Conservation (phyloP, 768 basidiomycete genomes). For the Hortiboletus campestris region DNA sequence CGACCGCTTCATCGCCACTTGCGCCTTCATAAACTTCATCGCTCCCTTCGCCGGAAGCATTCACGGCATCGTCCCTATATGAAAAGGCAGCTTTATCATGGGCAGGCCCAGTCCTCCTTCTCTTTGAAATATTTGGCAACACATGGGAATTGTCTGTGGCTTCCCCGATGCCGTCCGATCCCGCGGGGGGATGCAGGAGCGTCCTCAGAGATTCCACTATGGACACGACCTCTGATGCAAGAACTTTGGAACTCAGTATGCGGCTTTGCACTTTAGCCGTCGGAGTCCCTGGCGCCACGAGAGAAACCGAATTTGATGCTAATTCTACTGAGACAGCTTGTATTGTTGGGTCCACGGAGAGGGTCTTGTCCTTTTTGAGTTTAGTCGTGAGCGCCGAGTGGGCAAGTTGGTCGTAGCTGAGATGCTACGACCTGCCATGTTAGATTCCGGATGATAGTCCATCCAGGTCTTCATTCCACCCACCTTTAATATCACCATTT, state of each 20-base stretch:
- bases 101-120: not conserved
- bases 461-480: conserved; percentile 5
- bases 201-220: conserved; percentile 51
- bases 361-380: conserved; percentile 65
- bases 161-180: conserved; percentile 16
- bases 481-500: conserved; percentile 69
- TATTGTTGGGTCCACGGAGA: conserved; percentile 51
- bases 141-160: conserved; percentile 16
- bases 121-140: conserved; percentile 9
- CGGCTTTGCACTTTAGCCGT: conserved; percentile 65
- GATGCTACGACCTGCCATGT: conserved; percentile 39
- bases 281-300: conserved; percentile 41
- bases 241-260: conserved; percentile 72
- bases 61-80: not conserved
- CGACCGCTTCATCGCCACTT: conserved; percentile 2
- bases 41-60: conserved; percentile 9
- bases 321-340: conserved; percentile 49
- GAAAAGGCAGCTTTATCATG: not conserved
- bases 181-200: conserved; percentile 35
- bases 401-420: conserved; percentile 59
- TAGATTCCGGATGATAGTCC: not conserved
- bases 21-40: conserved; percentile 25
- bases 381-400: conserved; percentile 67
- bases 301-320: conserved; percentile 30
- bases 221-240: conserved; percentile 55